Evolutionary conservation across 2,329 filamentous ascomycete genomes (phyloP), one percentile per base, ranked within the genome.

Genomic region (Xylariaceae sp.): DNA sequence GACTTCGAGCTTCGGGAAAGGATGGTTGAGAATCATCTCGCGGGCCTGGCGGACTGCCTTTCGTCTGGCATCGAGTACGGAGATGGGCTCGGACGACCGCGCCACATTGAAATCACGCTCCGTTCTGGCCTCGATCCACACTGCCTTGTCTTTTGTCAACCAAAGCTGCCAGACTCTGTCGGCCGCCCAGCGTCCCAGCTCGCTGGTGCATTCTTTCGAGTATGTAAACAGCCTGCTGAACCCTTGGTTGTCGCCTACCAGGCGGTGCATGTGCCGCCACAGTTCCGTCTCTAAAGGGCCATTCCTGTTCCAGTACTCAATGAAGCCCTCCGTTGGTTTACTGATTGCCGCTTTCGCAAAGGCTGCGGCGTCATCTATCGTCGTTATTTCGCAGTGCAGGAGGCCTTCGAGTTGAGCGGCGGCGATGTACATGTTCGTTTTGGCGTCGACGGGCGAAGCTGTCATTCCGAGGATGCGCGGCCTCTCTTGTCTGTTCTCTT

Each of bases 381-480:
- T 97, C 5, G 84, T 84, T 54, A 98, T 96, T 52, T 82, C 80
- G 58, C 83, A 85, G 55, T 92, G 76, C 1, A 98, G 69, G 26
- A 94, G 68, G 1, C 64, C 71, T 57, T 97, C 90, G 0, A 98
- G 73, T 37, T 85, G 78, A 43, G 67, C 66, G 0, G 86, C 85
- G 26, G 85, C 86, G 43, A 77, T 69, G 12, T 71, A 68, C 18
- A 94, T 73, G 48, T 95, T 81, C 0, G 76, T 74, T 54, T 86
- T 84, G 0, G 86, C 80, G 63, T 97, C 89, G 3, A 96, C 83
- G 1, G 92, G 92, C 0, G 92, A 97, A 6, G 92, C 92, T 2
- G 92, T 98, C 90, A 97, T 96, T 17, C 90, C 90, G 50, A 98
- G 85, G 14, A 98, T 81, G 26, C 81, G 83, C 3, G 92, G 92